Evolutionary conservation across 2,329 filamentous ascomycete genomes (phyloP), one percentile per base, ranked within the genome.

Genomic region (Clarireedia sp.): DNA sequence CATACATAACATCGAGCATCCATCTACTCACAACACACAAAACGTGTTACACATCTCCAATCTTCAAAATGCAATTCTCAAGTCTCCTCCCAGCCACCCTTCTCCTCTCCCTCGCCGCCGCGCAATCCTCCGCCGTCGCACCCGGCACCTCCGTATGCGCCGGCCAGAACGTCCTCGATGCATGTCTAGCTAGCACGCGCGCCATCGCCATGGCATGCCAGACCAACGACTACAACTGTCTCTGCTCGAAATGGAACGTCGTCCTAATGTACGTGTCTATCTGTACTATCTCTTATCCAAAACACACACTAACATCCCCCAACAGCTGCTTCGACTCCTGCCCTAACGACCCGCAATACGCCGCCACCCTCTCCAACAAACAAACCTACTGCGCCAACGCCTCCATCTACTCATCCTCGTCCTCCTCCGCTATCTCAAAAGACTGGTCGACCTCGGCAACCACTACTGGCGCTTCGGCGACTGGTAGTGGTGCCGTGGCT

Each of bases 311-410:
- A 55, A 60, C 59, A 59, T 44, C 12, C 9, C 50, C 10, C 17
- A 19, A 33, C 57, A 77, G 75, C 33, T 85, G 82, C 77, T 85
- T 82, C 73, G 78, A 79, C 73, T 81, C 82, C 73, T 85, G 83
- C 72, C 80, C 81, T 51, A 68, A 72, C 60, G 74, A 77, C 63
- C 59, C 71, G 16, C 69, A 67, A 49, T 55, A 59, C 24, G 36
- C 54, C 8, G 46, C 49, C 3, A 54, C 57, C 36, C 55, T 57
- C 1, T 60, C 59, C 17, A 56, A 43, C 10, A 57, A 64, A 29
- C 49, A 52, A 16, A 61, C 63, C 7, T 66, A 65, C 57, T 68
- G 67, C 44, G 58, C 58, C 9, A 48, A 67, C 24, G 62, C 62
- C 2, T 56, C 55, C 2, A 36, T 60, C 26, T 66, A 66, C 55